These are phyloP conservation scores for Penicillium lividum DNA, from an alignment of 495 filamentous ascomycete genomes.

Conservation along the genomic window DNA sequence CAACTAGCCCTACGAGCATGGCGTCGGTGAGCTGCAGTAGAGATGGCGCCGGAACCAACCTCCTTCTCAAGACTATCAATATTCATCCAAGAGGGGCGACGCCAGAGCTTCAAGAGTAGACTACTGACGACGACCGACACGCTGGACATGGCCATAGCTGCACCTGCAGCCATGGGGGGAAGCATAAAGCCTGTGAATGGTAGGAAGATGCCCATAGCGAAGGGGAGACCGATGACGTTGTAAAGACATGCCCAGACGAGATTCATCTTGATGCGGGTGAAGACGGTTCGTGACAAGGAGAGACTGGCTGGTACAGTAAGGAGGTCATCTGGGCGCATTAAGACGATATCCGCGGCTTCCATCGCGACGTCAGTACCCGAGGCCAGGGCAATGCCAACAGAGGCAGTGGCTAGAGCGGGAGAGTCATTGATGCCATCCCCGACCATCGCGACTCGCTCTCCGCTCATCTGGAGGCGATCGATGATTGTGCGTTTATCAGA, in stretches of 20 bases:
- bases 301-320: constrained; percentile 88
- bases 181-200: constrained; percentile 85
- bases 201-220: constrained; percentile 92
- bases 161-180: constrained; percentile 92
- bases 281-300: constrained; percentile 80
- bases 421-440: constrained; percentile 99
- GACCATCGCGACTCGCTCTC: constrained; percentile 90
- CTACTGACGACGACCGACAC: constrained; percentile 87
- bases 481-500: constrained; percentile 87
- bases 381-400: constrained; percentile 89
- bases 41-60: constrained; percentile 20
- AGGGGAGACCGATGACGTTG: constrained; percentile 88
- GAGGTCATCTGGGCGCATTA: constrained; percentile 90
- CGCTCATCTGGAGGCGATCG: constrained; percentile 66
- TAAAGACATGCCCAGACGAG: constrained; percentile 89
- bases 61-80: constrained; percentile 63
- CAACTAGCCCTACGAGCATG: constrained; percentile 30
- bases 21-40: background rate
- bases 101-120: constrained; percentile 85
- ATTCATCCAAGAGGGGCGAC: constrained; percentile 85
- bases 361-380: constrained; percentile 96
- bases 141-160: constrained; percentile 89
- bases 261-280: constrained; percentile 91
- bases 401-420: constrained; percentile 87
- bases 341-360: constrained; percentile 94